These are phyloP conservation scores for Scytalidium lignicola DNA, from an alignment of 2,329 filamentous ascomycete species.

Conservation along the genomic window DNA sequence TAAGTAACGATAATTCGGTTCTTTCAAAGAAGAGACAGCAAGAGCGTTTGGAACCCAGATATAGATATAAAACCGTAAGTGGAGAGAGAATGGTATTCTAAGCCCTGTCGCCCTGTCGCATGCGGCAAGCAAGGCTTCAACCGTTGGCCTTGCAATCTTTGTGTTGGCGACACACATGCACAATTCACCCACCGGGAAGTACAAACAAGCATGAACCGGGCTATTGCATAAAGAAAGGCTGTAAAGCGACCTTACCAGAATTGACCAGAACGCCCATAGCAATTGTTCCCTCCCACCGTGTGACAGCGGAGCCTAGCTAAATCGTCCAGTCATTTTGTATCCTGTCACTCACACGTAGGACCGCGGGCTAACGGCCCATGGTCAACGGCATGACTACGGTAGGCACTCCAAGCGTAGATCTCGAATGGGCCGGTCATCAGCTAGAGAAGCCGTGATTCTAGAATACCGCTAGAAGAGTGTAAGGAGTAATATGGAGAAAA, in stretches of 20 bases:
- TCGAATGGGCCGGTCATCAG: neutral
- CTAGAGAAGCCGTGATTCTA: neutral
- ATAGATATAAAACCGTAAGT: neutral
- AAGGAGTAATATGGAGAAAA: neutral
- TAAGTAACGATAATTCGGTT: neutral
- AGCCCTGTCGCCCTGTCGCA: neutral
- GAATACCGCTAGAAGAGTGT: neutral
- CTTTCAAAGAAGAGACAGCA: neutral
- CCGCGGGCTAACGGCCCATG: neutral
- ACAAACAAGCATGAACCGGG: neutral
- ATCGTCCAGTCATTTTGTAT: neutral
- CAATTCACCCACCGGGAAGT: neutral
- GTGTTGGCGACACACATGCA: neutral
- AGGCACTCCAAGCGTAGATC: neutral
- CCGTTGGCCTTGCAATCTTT: neutral
- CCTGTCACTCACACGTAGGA: neutral
- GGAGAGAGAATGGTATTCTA: neutral
- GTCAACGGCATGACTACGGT: neutral
- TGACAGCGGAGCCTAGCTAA: neutral
- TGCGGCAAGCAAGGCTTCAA: constrained; percentile 1
- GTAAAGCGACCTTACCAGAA: neutral
- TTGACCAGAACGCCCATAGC: neutral
- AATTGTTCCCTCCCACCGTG: neutral
- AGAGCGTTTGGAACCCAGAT: neutral
- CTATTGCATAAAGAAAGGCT: neutral